These are phyloP conservation scores for Chaetomiaceae sp. DNA, from an alignment of 2,329 filamentous ascomycete genomes.

Conservation along the genomic window DNA sequence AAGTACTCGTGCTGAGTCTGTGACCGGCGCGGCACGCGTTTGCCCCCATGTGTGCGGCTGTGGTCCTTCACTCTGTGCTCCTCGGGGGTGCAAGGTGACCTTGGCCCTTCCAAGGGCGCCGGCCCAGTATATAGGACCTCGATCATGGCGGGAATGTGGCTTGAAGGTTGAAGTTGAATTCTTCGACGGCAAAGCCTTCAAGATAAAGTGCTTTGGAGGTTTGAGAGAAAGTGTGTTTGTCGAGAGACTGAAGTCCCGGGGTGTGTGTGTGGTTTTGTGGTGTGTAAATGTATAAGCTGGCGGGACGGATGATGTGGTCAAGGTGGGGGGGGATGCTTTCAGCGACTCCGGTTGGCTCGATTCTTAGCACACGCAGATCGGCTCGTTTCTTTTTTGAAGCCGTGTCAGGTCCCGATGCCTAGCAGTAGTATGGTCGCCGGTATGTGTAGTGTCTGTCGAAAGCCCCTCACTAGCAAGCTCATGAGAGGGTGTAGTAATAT, in stretches of 20 bases:
- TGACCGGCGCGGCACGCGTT: constrained; percentile 40
- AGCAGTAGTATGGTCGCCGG: neutral
- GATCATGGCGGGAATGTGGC: constrained; percentile 34
- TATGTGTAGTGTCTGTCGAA: constrained; percentile 19
- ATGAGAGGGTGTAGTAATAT: constrained; percentile 29
- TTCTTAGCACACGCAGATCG: too few species aligned
- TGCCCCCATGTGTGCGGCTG: constrained; percentile 33
- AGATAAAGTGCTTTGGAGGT: too few species aligned
- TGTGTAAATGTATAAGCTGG: neutral
- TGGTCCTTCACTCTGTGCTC: constrained; percentile 40
- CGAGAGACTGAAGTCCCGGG: too few species aligned
- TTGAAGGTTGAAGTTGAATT: neutral
- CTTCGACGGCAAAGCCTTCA: too few species aligned
- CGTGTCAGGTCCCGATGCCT: too few species aligned
- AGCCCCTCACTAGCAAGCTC: constrained; percentile 40
- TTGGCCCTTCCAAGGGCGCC: constrained; percentile 16
- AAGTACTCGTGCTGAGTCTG: constrained; percentile 45
- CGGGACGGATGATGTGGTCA: neutral
- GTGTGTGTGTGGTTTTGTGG: too few species aligned
- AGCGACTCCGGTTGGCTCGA: neutral
- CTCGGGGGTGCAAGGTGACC: constrained; percentile 35
- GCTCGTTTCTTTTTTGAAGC: too few species aligned
- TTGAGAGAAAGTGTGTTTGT: too few species aligned
- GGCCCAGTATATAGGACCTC: constrained; percentile 30
- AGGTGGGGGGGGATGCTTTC: neutral